phyloP scores from a whole-genome alignment of 768 basidiomycete genomes.

The Mycena floridula region DNA sequence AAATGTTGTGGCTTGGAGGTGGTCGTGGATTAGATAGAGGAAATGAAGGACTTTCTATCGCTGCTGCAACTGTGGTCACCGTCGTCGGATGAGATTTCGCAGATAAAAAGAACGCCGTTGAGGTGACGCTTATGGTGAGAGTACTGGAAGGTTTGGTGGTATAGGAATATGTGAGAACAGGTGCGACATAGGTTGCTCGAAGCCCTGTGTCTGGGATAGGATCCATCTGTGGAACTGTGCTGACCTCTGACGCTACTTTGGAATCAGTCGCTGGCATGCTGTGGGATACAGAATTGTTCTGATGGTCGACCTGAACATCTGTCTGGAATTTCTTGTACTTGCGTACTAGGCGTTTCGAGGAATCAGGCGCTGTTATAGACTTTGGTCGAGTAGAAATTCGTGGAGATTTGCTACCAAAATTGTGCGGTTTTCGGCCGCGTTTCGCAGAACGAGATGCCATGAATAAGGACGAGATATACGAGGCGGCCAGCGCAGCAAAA shows the following conservation, averaged over 20 bases:
- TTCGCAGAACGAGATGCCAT: no score
- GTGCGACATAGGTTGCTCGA: not conserved
- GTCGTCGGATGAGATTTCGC: not conserved
- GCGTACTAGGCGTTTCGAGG: constrained; percentile 11
- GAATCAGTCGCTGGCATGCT: no score
- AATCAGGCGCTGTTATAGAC: not conserved
- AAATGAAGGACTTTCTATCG: not conserved
- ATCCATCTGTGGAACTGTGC: not conserved
- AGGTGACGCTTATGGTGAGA: no score
- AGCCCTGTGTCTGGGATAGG: not conserved
- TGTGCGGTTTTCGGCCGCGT: not conserved
- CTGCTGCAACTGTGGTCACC: not conserved
- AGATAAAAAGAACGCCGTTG: no score
- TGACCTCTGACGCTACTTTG: not conserved
- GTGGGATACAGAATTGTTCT: not conserved
- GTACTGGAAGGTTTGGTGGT: no score
- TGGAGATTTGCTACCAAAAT: not conserved
- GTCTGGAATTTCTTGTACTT: constrained; percentile 5
- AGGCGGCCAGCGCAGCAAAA: no score
- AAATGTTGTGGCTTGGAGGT: constrained; percentile 27
- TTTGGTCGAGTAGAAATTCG: not conserved
- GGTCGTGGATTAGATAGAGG: not conserved
- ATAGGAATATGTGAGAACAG: no score
- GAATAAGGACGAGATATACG: no score
- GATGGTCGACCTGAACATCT: not conserved